Conservation (phyloP, 2,329 filamentous ascomycete genomes). For the Beauveria rudraprayagi region DNA sequence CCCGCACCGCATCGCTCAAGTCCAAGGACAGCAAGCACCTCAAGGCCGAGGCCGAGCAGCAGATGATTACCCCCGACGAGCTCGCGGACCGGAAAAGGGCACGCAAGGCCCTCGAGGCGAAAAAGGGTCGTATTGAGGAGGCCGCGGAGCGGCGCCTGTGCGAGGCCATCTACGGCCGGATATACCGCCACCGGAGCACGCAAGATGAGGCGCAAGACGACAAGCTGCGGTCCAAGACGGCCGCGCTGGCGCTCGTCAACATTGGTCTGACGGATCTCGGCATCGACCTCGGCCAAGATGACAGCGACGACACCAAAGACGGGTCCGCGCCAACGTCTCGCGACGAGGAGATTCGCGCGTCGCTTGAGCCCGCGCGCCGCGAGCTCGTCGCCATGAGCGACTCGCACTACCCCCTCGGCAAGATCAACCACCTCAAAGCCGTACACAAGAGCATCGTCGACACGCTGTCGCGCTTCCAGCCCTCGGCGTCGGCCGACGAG, state of each 20-base stretch:
- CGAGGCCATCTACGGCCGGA: conserved; percentile 75
- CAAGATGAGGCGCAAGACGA: conserved; percentile 94
- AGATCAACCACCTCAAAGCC: conserved; percentile 78
- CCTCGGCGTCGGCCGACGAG: conserved; percentile 88
- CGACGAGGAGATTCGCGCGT: conserved; percentile 62
- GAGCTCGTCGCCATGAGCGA: conserved; percentile 77
- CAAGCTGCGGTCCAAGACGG: conserved; percentile 88
- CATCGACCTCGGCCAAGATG: conserved; percentile 58
- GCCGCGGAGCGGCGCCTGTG: conserved; percentile 81
- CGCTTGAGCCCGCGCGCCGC: conserved; percentile 59
- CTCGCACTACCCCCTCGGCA: conserved; percentile 80
- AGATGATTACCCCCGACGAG: conserved; percentile 87
- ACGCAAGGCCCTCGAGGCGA: conserved; percentile 68
- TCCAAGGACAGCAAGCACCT: conserved; percentile 40
- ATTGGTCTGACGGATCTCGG: conserved; percentile 83
- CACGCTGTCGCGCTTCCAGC: conserved; percentile 59
- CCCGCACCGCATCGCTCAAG: conserved; percentile 46
- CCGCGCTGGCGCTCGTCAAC: conserved; percentile 80
- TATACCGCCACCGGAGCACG: conserved; percentile 86
- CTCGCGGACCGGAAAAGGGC: conserved; percentile 72
- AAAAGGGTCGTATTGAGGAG: conserved; percentile 73
- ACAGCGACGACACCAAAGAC: conserved; percentile 47
- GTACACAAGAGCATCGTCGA: conserved; percentile 95
- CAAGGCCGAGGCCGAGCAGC: conserved; percentile 50
- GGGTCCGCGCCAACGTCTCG: not conserved